Evolutionary conservation across 2,329 filamentous ascomycete species (phyloP).

Genomic region (Cryphonectria radicalis): DNA sequence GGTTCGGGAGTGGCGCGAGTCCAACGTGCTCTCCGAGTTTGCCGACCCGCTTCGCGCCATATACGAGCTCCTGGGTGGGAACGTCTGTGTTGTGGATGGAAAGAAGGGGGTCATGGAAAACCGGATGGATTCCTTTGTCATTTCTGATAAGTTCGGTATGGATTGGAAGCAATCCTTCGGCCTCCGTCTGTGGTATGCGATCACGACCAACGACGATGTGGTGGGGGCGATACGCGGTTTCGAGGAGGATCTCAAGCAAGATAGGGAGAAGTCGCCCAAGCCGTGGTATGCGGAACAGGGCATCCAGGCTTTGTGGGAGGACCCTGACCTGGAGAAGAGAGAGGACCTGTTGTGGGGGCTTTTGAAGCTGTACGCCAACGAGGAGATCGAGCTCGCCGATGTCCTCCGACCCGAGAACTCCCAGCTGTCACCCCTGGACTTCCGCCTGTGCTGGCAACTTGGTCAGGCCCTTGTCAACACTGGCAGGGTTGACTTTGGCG

Average conservation of each 20-base stretch:
- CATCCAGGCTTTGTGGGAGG: conserved; percentile 62
- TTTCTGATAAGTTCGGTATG: conserved; percentile 81
- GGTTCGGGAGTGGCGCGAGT: conserved; percentile 80
- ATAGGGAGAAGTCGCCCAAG: conserved; percentile 72
- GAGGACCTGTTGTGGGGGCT: conserved; percentile 89
- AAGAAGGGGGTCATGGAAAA: conserved; percentile 78
- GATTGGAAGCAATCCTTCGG: conserved; percentile 96
- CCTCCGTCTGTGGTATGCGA: conserved; percentile 87
- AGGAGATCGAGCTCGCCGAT: conserved; percentile 63
- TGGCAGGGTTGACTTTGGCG: conserved; percentile 56
- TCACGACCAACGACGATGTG: conserved; percentile 68
- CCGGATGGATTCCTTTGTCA: conserved; percentile 76
- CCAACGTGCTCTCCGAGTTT: conserved; percentile 86
- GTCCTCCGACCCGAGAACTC: conserved; percentile 77
- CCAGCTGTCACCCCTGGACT: conserved; percentile 74
- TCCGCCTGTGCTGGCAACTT: conserved; percentile 83
- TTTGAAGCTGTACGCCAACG: conserved; percentile 76
- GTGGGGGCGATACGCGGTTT: conserved; percentile 75
- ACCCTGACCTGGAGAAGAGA: conserved; percentile 59
- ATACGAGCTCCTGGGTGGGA: conserved; percentile 87
- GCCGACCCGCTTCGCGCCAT: conserved; percentile 80
- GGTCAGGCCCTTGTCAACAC: conserved; percentile 65
- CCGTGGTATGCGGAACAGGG: conserved; percentile 71
- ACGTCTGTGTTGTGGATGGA: conserved; percentile 82
- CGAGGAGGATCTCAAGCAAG: conserved; percentile 71